Evolutionary conservation across 1,284 basidiomycete genomes (phyloP).

Genomic region (Trichosporon sp.): DNA sequence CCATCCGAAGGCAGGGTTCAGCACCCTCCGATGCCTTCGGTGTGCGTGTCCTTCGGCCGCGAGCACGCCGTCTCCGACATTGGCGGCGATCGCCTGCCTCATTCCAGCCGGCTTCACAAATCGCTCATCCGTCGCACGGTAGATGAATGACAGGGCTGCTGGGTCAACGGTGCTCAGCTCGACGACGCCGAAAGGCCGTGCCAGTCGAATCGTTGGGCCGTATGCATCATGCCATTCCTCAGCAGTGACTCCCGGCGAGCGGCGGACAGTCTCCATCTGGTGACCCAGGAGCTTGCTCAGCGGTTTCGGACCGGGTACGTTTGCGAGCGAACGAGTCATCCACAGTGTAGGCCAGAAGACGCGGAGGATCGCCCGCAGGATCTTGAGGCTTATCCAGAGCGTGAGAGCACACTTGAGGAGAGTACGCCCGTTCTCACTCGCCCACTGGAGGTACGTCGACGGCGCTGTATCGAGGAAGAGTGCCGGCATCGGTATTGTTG

Average conservation of each 20-base stretch:
- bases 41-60: constrained; percentile 60
- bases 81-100: constrained; percentile 8
- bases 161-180: constrained; percentile 14
- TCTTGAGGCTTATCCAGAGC: background rate
- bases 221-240: constrained; percentile 10
- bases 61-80: constrained; percentile 28
- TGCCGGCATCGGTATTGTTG: background rate
- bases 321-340: background rate
- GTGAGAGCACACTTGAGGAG: background rate
- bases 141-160: background rate
- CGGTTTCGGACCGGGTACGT: background rate
- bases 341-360: constrained; percentile 8
- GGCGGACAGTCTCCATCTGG: constrained; percentile 3
- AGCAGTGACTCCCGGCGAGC: background rate
- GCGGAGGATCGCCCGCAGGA: background rate
- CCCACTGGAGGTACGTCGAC: background rate
- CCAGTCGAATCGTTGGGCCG: constrained; percentile 3
- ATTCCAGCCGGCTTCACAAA: constrained; percentile 3
- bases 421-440: background rate
- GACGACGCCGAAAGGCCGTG: background rate
- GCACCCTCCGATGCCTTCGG: constrained; percentile 59
- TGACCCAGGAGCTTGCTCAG: background rate
- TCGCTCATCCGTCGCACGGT: constrained; percentile 7
- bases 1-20: constrained; percentile 49
- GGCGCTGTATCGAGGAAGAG: background rate